Percentiles rank a stretch among this genome's conserved stretches.
These are phyloP conservation scores for Fereydounia khargensis DNA, from an alignment of 1,284 basidiomycete genomes.

Conservation along the genomic window DNA sequence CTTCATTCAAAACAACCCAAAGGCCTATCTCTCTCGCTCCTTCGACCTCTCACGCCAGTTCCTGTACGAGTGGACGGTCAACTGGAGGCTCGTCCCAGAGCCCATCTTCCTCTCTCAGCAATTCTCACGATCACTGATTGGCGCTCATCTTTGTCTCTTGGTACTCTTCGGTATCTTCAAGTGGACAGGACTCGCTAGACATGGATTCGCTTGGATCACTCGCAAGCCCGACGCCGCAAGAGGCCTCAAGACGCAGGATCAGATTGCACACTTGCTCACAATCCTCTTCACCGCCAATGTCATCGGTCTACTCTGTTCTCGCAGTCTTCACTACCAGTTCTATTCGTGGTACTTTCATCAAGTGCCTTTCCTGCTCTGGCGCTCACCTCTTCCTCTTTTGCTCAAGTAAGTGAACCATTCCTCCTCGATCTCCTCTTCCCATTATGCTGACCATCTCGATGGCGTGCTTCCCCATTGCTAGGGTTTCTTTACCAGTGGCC, in stretches of 20 bases:
- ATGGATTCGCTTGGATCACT: constrained; percentile 64
- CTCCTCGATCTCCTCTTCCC: no score
- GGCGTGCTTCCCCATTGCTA: no score
- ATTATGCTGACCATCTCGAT: no score
- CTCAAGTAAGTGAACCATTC: constrained; percentile 21
- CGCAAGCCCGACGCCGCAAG: constrained; percentile 60
- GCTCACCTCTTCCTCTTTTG: constrained; percentile 42
- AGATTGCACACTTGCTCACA: constrained; percentile 67
- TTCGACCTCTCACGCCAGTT: constrained; percentile 89
- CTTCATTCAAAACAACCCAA: constrained; percentile 68
- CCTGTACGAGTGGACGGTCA: constrained; percentile 95
- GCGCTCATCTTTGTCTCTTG: constrained; percentile 68
- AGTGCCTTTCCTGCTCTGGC: constrained; percentile 79
- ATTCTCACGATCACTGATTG: constrained; percentile 69
- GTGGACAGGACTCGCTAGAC: constrained; percentile 71
- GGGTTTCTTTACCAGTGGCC: constrained; percentile 7
- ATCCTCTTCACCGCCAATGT: constrained; percentile 87
- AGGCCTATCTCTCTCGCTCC: constrained; percentile 71
- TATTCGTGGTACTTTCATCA: constrained; percentile 97
- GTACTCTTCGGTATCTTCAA: constrained; percentile 66
- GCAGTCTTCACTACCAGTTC: constrained; percentile 98
- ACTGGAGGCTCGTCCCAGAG: constrained; percentile 86
- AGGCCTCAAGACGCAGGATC: background rate
- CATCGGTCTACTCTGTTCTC: constrained; percentile 84
- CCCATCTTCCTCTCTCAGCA: constrained; percentile 68